A percentile compares a stretch with the other conserved stretches of the same genome.
phyloP scores from a whole-genome alignment of 1,284 basidiomycete genomes.

The Sporisorium sorghi region DNA sequence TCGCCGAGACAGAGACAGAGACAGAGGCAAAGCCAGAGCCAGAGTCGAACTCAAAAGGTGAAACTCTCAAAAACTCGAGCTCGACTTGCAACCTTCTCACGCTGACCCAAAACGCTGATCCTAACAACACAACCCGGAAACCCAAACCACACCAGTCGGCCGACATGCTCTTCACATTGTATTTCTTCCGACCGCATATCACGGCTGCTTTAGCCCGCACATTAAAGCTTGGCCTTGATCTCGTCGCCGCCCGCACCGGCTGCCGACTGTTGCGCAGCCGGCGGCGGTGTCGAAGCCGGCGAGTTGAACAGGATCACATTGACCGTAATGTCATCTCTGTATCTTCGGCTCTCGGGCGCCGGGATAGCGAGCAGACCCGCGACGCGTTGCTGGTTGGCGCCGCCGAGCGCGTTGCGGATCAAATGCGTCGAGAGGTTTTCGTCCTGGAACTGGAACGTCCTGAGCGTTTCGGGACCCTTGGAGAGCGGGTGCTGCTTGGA shows the following conservation, averaged over 20 bases:
- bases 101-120: neutral
- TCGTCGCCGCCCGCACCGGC: conserved; percentile 2
- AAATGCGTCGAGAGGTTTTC: conserved; percentile 89
- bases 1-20: no score
- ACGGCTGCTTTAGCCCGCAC: neutral
- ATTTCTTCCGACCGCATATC: neutral
- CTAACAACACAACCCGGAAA: neutral
- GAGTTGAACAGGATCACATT: conserved; percentile 62
- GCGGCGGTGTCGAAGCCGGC: conserved; percentile 18
- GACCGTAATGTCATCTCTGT: conserved; percentile 63
- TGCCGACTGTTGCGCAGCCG: conserved; percentile 8
- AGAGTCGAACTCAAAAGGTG: neutral
- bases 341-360: conserved; percentile 76
- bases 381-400: conserved; percentile 79
- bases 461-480: conserved; percentile 50
- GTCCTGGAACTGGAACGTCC: conserved; percentile 73
- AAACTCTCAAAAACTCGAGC: neutral
- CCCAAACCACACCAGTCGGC: neutral
- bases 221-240: conserved; percentile 40
- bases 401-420: conserved; percentile 92
- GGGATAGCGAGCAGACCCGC: conserved; percentile 85
- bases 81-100: neutral
- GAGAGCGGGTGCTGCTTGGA: conserved; percentile 64
- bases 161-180: neutral
- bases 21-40: neutral